These are phyloP conservation scores for Colletotrichum plurivorum DNA, from an alignment of 2,329 filamentous ascomycete genomes.

Conservation along the genomic window DNA sequence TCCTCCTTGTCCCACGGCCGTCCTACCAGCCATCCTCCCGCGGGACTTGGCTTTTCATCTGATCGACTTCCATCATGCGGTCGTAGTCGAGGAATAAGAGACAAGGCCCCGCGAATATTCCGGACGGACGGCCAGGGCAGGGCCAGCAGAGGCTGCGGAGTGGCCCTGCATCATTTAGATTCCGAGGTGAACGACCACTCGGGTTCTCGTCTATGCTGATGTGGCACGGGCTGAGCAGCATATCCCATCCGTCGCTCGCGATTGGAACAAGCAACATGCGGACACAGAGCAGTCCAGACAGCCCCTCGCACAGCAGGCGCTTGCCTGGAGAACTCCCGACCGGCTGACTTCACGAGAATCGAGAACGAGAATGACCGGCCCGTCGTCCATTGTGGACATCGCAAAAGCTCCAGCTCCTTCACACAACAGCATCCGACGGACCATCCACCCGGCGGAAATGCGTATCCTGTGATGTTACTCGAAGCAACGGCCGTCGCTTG, in stretches of 20 bases:
- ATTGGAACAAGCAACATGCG: slow-evolving; percentile 14
- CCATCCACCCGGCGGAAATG: neutral
- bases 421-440: slow-evolving; percentile 10
- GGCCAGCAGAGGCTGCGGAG: slow-evolving; percentile 16
- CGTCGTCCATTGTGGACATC: neutral
- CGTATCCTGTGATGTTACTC: slow-evolving; percentile 27
- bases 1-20: slow-evolving; percentile 10
- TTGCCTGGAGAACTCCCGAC: neutral
- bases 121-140: slow-evolving; percentile 13
- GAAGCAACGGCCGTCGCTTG: slow-evolving; percentile 28
- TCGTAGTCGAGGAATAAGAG: slow-evolving; percentile 11
- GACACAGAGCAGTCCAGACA: slow-evolving; percentile 5
- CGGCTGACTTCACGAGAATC: neutral
- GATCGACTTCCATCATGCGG: neutral
- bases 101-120: slow-evolving; percentile 10
- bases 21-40: slow-evolving; percentile 5
- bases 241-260: neutral
- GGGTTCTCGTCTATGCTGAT: slow-evolving; percentile 5
- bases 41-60: neutral
- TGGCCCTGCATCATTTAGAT: slow-evolving; percentile 7
- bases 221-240: slow-evolving; percentile 5
- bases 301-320: slow-evolving; percentile 31
- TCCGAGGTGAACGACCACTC: slow-evolving; percentile 7
- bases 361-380: neutral
- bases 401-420: slow-evolving; percentile 19